These are phyloP conservation scores for Rugonectria rugulosa DNA, from an alignment of 2,329 filamentous ascomycete species.

Conservation along the genomic window DNA sequence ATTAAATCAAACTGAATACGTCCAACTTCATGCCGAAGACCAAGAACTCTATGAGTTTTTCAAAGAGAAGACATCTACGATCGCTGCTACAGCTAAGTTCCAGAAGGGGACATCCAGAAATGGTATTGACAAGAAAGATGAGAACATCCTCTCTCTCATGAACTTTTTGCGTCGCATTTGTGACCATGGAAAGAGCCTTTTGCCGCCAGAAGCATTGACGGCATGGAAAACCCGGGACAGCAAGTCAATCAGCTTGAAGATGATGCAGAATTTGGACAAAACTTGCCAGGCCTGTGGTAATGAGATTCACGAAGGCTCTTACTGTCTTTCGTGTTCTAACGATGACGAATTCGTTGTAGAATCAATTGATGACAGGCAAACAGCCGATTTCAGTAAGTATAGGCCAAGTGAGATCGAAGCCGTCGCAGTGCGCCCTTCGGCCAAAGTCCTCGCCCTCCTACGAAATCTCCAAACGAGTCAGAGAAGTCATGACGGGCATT, in stretches of 20 bases:
- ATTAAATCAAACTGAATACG: not conserved
- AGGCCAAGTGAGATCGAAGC: too few species aligned
- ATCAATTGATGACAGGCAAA: not conserved
- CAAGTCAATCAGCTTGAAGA: not conserved
- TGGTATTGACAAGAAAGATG: not conserved
- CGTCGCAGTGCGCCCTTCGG: not conserved
- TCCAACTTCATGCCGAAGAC: not conserved
- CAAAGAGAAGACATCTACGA: not conserved
- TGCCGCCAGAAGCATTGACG: not conserved
- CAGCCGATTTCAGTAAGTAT: not conserved
- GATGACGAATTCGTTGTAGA: not conserved
- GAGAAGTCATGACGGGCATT: too few species aligned
- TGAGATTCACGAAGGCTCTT: not conserved
- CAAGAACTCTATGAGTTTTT: conserved; percentile 3
- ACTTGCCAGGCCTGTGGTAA: not conserved
- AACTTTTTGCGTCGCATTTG: conserved; percentile 13
- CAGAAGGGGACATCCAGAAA: not conserved
- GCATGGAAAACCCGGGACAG: not conserved
- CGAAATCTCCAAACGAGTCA: not conserved
- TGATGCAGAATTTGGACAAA: not conserved
- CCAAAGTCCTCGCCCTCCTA: not conserved
- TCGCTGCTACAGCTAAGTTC: not conserved
- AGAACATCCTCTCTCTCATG: conserved; percentile 1
- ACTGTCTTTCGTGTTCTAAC: not conserved
- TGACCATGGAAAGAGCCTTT: conserved; percentile 12